These are phyloP conservation scores for Entomortierella beljakovae DNA, from an alignment of 192 early-diverging fungal species.

Conservation along the genomic window DNA sequence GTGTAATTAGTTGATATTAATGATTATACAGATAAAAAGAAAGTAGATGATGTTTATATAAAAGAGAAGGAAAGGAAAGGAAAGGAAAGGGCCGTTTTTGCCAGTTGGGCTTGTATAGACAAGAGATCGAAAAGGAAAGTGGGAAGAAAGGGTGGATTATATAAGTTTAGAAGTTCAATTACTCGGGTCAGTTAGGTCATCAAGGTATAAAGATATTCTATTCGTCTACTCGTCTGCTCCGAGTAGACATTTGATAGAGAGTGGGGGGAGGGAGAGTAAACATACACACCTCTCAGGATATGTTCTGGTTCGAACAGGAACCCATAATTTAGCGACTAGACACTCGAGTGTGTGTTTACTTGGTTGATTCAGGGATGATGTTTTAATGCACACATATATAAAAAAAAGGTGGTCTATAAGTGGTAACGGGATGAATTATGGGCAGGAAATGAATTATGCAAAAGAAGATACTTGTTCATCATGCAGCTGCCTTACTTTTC, in stretches of 20 bases:
- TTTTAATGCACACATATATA: no score
- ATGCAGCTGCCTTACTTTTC: background rate
- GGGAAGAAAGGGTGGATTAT: background rate
- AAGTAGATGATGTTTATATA: no score
- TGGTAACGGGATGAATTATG: no score
- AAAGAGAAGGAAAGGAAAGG: background rate
- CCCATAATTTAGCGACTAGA: background rate
- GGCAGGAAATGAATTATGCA: no score
- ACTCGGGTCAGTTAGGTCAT: no score
- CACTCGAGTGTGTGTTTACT: background rate
- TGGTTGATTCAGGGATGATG: slow-evolving; percentile 14
- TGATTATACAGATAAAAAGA: no score
- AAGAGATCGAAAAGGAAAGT: background rate
- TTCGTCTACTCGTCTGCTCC: no score
- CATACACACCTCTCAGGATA: background rate
- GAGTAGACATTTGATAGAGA: no score
- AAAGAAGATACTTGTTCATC: no score
- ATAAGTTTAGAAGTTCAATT: background rate
- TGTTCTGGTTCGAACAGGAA: background rate
- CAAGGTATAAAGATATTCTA: no score
- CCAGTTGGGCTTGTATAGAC: background rate
- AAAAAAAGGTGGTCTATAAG: no score
- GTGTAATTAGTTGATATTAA: no score
- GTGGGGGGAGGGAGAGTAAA: background rate
- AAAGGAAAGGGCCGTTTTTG: background rate